Percentiles rank a stretch among this genome's conserved stretches.
These are phyloP conservation scores for Hyaloscypha hepaticicola DNA, from an alignment of 495 filamentous ascomycete genomes.

Conservation along the genomic window DNA sequence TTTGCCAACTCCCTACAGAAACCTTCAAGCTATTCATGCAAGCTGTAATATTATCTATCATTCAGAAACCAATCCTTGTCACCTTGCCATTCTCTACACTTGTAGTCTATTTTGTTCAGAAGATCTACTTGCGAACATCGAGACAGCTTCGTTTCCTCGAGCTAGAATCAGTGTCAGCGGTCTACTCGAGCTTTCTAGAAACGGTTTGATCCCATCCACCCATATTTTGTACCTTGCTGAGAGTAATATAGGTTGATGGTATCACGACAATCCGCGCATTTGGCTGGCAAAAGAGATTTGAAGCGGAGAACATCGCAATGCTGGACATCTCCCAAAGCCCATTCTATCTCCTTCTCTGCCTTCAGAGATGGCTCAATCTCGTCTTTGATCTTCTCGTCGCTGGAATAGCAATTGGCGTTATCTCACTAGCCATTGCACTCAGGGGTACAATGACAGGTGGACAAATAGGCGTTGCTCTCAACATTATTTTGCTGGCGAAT, in stretches of 20 bases:
- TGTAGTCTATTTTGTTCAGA: slow-evolving; percentile 54
- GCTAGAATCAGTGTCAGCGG: slow-evolving; percentile 39
- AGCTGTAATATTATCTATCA: slow-evolving; percentile 12
- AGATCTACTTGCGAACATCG: slow-evolving; percentile 59
- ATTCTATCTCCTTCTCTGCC: slow-evolving; percentile 50
- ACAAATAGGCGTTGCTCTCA: slow-evolving; percentile 54
- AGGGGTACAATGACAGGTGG: slow-evolving; percentile 38
- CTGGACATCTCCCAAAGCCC: slow-evolving; percentile 55
- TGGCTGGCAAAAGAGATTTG: slow-evolving; percentile 43
- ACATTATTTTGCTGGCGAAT: slow-evolving; percentile 36
- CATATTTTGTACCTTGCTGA: not conserved
- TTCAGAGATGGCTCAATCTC: slow-evolving; percentile 55
- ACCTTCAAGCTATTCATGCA: slow-evolving; percentile 21
- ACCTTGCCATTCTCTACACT: slow-evolving; percentile 14
- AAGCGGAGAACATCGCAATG: slow-evolving; percentile 45
- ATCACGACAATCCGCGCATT: slow-evolving; percentile 52
- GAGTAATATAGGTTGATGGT: slow-evolving; percentile 31
- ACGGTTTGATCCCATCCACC: slow-evolving; percentile 29
- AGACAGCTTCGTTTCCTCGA: slow-evolving; percentile 59
- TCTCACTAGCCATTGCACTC: slow-evolving; percentile 40
- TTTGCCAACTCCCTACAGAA: slow-evolving; percentile 13
- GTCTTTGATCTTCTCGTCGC: slow-evolving; percentile 48
- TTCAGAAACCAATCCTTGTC: slow-evolving; percentile 33
- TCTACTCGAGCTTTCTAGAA: slow-evolving; percentile 48
- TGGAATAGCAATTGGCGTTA: slow-evolving; percentile 40